Evolutionary conservation across 495 filamentous ascomycete species (phyloP).

Genomic region (Aspergillus homomorphus): DNA sequence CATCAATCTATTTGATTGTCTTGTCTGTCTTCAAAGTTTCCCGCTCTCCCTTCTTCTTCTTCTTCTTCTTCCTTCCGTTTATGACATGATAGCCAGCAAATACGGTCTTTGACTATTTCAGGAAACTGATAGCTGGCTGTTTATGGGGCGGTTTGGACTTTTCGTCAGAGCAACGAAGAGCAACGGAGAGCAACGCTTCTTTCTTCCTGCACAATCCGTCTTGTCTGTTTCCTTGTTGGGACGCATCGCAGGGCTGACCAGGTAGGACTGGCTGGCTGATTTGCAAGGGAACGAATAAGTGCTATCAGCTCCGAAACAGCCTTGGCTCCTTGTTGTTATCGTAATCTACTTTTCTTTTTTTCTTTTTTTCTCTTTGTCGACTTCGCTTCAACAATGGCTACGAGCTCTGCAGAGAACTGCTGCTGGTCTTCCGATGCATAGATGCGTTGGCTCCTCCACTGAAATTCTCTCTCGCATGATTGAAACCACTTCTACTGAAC

Average conservation of each 20-base stretch:
- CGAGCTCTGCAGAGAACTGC: neutral
- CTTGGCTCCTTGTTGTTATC: neutral
- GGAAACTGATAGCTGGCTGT: neutral
- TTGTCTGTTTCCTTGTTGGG: neutral
- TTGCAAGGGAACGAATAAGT: neutral
- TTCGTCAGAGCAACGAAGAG: too few relatives aligned
- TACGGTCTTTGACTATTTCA: neutral
- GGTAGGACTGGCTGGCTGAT: neutral
- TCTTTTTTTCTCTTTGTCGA: neutral
- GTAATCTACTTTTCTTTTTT: neutral
- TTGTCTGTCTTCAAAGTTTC: too few relatives aligned
- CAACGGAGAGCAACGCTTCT: neutral
- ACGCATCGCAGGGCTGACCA: neutral
- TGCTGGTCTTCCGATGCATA: neutral
- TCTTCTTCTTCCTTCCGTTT: neutral
- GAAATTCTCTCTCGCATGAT: neutral
- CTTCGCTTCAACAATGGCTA: neutral
- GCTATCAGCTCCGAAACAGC: neutral
- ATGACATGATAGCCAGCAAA: neutral
- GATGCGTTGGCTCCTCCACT: neutral
- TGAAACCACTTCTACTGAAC: neutral
- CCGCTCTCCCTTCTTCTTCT: neutral
- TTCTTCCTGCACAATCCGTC: neutral
- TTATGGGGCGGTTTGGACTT: too few relatives aligned
- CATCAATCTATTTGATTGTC: too few relatives aligned